phyloP scores from a whole-genome alignment of 164 flowering plant genomes.

The Tinospora cordifolia region DNA sequence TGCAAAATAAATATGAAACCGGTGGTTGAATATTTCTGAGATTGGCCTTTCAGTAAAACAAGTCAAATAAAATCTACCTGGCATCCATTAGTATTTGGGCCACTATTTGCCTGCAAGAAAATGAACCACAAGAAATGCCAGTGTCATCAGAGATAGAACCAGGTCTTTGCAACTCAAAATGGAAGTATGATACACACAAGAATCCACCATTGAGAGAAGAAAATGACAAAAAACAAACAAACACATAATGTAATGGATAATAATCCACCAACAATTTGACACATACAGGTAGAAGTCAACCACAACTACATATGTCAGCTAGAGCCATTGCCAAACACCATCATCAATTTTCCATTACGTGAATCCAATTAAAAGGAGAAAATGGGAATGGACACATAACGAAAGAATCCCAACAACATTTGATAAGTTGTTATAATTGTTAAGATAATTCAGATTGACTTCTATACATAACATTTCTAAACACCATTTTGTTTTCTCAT shows the following conservation, averaged over 20 bases:
- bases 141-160: neutral
- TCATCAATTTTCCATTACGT: neutral
- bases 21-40: neutral
- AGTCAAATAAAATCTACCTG: constrained; percentile 47
- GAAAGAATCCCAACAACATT: neutral
- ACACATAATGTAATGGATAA: neutral
- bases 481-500: neutral
- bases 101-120: constrained; percentile 85
- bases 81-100: constrained; percentile 81
- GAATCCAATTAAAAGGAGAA: neutral
- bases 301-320: too few species aligned
- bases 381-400: neutral
- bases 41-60: neutral
- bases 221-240: neutral
- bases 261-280: too few species aligned
- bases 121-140: constrained; percentile 2
- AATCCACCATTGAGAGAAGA: neutral
- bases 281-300: too few species aligned
- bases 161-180: neutral
- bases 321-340: neutral
- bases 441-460: neutral
- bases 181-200: too few species aligned
- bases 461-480: too few species aligned
- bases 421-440: neutral
- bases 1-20: neutral